Conservation (phyloP, 495 filamentous ascomycete species). For the Neurospora tetraspora region DNA sequence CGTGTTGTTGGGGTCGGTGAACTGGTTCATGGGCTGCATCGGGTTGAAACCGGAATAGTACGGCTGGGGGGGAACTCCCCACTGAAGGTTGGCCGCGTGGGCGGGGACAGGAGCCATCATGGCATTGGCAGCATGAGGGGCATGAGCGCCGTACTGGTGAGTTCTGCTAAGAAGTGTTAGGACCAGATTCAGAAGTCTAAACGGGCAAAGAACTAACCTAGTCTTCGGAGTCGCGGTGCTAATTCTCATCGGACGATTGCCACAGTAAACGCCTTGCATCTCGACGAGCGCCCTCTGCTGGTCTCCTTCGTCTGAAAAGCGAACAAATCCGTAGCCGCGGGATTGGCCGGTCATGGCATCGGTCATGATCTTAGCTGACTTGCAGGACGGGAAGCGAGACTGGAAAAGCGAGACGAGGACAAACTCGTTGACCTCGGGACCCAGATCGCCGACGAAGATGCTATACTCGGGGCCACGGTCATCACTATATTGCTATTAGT, state of each 20-base stretch:
- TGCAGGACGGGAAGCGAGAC: slow-evolving; percentile 90
- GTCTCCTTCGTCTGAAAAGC: slow-evolving; percentile 88
- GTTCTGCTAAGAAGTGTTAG: slow-evolving; percentile 17
- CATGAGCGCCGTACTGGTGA: slow-evolving; percentile 29
- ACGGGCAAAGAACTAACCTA: slow-evolving; percentile 21
- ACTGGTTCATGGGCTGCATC: slow-evolving; percentile 96
- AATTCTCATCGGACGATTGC: slow-evolving; percentile 97
- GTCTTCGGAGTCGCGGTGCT: slow-evolving; percentile 96
- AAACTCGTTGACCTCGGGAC: slow-evolving; percentile 98
- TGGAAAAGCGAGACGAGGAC: slow-evolving; percentile 96
- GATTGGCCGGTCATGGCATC: slow-evolving; percentile 97
- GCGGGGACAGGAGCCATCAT: slow-evolving; percentile 30
- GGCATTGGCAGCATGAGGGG: slow-evolving; percentile 18
- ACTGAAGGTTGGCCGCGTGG: slow-evolving; percentile 27
- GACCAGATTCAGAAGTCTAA: not conserved
- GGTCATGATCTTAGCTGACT: slow-evolving; percentile 99
- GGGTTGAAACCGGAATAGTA: slow-evolving; percentile 34
- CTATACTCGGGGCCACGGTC: slow-evolving; percentile 93
- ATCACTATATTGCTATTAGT: slow-evolving; percentile 49
- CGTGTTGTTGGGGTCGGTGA: slow-evolving; percentile 99
- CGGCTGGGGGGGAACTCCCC: slow-evolving; percentile 23
- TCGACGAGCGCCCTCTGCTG: slow-evolving; percentile 90
- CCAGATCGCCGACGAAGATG: slow-evolving; percentile 97
- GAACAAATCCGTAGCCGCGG: slow-evolving; percentile 94
- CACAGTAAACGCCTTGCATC: slow-evolving; percentile 99